phyloP scores from a whole-genome alignment of 352 stramenopile genomes.

The Thraustotheca clavata region DNA sequence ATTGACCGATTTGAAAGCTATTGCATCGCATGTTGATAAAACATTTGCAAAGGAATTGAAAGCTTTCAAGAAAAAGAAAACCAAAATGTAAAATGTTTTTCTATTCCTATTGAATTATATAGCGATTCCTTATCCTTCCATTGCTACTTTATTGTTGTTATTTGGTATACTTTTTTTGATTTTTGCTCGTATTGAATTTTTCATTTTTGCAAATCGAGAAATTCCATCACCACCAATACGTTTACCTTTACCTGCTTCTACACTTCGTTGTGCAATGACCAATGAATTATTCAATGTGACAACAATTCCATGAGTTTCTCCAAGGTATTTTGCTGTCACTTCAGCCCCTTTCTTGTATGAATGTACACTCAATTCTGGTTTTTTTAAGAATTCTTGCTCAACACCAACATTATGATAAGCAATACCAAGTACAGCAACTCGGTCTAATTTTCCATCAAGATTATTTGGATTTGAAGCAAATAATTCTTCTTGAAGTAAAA shows the following conservation, averaged over 20 bases:
- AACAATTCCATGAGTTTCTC: constrained; percentile 85
- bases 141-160: background rate
- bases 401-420: constrained; percentile 95
- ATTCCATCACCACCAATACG: constrained; percentile 50
- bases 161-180: background rate
- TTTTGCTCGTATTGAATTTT: background rate
- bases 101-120: background rate
- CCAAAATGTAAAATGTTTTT: constrained; percentile 35
- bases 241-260: constrained; percentile 46
- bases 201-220: constrained; percentile 24
- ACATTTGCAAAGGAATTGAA: constrained; percentile 78
- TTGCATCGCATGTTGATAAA: constrained; percentile 59
- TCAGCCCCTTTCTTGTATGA: constrained; percentile 91
- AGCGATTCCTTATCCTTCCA: background rate
- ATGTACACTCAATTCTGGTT: constrained; percentile 81
- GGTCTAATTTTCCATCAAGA: constrained; percentile 51
- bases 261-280: constrained; percentile 60
- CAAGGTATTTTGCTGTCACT: constrained; percentile 73
- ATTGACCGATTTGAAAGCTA: constrained; percentile 61
- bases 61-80: constrained; percentile 66
- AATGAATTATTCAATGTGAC: constrained; percentile 87
- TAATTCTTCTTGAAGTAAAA: constrained; percentile 90
- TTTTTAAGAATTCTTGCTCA: constrained; percentile 93
- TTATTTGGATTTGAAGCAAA: constrained; percentile 29
- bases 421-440: constrained; percentile 88